Percentiles rank a stretch among this genome's conserved stretches.
Evolutionary conservation across 768 basidiomycete species (phyloP).

Genomic region (Amanita subjunquillea): DNA sequence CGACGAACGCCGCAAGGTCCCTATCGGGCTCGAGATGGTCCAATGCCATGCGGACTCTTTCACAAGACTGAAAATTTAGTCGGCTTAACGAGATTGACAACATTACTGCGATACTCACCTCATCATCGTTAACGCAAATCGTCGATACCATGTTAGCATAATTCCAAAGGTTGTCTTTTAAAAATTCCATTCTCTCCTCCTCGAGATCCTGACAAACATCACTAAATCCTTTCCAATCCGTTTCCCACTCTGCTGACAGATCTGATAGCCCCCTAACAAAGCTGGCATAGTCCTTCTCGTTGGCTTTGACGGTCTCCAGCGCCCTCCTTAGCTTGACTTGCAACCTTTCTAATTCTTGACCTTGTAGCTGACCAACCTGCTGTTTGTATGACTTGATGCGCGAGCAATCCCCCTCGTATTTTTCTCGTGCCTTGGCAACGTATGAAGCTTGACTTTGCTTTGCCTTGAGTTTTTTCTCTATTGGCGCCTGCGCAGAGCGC

Average conservation of each 20-base stretch:
- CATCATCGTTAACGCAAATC: slow-evolving; percentile 91
- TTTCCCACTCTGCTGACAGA: slow-evolving; percentile 75
- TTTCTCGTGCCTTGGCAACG: slow-evolving; percentile 83
- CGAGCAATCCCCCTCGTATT: slow-evolving; percentile 88
- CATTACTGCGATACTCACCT: slow-evolving; percentile 34
- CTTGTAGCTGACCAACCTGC: slow-evolving; percentile 50
- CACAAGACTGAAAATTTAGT: slow-evolving; percentile 61
- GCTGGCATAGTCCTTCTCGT: slow-evolving; percentile 83
- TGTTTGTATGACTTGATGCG: slow-evolving; percentile 88
- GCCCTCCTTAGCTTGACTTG: slow-evolving; percentile 75
- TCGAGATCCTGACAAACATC: slow-evolving; percentile 96
- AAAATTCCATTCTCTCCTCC: slow-evolving; percentile 87
- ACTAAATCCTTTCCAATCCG: slow-evolving; percentile 90
- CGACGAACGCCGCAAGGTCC: slow-evolving; percentile 81
- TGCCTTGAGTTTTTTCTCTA: slow-evolving; percentile 78
- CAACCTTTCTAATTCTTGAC: slow-evolving; percentile 80
- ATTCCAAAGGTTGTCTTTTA: slow-evolving; percentile 91
- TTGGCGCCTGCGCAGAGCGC: slow-evolving; percentile 84
- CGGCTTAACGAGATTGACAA: slow-evolving; percentile 1
- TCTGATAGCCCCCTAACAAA: slow-evolving; percentile 71
- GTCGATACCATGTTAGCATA: slow-evolving; percentile 93
- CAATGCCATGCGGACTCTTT: slow-evolving; percentile 72
- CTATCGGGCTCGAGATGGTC: slow-evolving; percentile 80
- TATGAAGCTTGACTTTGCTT: slow-evolving; percentile 83
- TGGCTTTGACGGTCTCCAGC: slow-evolving; percentile 78